A percentile compares a stretch with the other conserved stretches of the same genome.
phyloP scores from a whole-genome alignment of 495 filamentous ascomycete genomes.

The Pyrenopolyporus hunteri region DNA sequence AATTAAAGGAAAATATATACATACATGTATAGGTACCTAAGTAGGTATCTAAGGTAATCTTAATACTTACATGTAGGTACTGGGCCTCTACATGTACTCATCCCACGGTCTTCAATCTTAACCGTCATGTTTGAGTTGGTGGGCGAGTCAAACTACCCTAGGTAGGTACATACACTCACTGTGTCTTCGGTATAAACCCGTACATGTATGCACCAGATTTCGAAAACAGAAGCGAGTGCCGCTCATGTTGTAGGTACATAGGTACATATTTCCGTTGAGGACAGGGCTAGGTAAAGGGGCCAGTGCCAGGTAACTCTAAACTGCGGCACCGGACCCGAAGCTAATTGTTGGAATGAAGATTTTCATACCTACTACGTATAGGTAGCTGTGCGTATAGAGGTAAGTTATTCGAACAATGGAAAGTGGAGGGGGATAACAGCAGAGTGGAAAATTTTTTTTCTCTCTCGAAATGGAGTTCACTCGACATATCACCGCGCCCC shows the following conservation, averaged over 20 bases:
- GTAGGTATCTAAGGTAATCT: too few relatives aligned
- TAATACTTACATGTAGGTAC: too few relatives aligned
- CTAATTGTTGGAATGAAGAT: too few relatives aligned
- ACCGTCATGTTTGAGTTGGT: conserved; percentile 11
- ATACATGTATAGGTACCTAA: too few relatives aligned
- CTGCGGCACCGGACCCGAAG: conserved; percentile 27
- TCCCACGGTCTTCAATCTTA: neutral
- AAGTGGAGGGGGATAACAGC: neutral
- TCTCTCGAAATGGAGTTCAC: conserved; percentile 1
- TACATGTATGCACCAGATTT: neutral
- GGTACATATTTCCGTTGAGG: neutral
- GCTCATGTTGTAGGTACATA: conserved; percentile 3
- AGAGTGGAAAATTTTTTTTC: neutral
- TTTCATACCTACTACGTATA: too few relatives aligned
- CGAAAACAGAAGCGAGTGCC: neutral
- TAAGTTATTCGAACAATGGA: neutral
- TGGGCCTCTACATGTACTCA: neutral
- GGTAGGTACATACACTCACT: conserved; percentile 5
- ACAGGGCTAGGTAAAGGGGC: conserved; percentile 1
- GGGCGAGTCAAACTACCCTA: neutral
- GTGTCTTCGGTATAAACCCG: conserved; percentile 9
- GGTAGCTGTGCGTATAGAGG: neutral
- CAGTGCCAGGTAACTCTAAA: conserved; percentile 22
- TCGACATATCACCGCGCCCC: neutral
- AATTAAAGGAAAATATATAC: neutral